Conservation (phyloP, 176 grass and related monocot genomes). For the Bothriochloa decipiens region DNA sequence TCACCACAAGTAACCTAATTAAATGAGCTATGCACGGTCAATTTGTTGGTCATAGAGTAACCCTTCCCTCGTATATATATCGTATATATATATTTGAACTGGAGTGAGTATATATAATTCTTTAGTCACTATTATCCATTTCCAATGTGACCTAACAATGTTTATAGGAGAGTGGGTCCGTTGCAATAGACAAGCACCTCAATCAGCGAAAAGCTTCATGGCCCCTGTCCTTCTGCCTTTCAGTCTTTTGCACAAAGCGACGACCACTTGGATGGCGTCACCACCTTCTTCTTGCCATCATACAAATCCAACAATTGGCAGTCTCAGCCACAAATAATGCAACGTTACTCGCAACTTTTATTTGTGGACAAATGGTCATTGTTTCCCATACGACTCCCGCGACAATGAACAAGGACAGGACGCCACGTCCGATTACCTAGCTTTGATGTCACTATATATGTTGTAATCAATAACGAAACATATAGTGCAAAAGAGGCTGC, state of each 20-base stretch:
- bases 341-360: constrained; percentile 19
- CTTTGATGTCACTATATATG: not conserved
- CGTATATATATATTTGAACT: not conserved
- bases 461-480: no score
- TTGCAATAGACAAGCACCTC: constrained; percentile 43
- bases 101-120: not conserved
- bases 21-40: not conserved
- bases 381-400: constrained; percentile 22
- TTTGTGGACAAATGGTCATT: constrained; percentile 30
- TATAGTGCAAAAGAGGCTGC: no score
- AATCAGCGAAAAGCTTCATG: constrained; percentile 53
- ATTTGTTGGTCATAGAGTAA: not conserved
- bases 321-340: constrained; percentile 48
- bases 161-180: constrained; percentile 27
- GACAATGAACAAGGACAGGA: constrained; percentile 11
- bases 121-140: constrained; percentile 37
- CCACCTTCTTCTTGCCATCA: not conserved
- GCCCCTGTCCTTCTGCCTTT: not conserved
- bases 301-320: constrained; percentile 46
- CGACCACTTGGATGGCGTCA: constrained; percentile 51
- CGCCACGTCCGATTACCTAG: constrained; percentile 20
- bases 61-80: no score
- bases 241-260: constrained; percentile 32
- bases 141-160: constrained; percentile 1
- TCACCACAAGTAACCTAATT: not conserved